Conservation (phyloP, 1,139 yeast genomes). For the Sugiyamaella novakii region DNA sequence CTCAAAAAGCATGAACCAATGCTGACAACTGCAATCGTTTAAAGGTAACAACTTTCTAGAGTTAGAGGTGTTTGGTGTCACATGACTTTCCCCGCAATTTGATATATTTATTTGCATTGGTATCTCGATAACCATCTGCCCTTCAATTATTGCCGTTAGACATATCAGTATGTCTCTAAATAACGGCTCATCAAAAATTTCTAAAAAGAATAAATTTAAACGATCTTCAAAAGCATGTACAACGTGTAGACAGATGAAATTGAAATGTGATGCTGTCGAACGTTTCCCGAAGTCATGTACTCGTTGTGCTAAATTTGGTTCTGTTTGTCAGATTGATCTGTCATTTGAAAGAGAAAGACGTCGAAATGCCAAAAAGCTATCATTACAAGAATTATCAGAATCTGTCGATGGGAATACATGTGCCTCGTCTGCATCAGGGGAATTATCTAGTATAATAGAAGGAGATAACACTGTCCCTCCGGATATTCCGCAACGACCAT, state of each 20-base stretch:
- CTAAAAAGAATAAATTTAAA: constrained; percentile 15
- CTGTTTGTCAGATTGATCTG: constrained; percentile 30
- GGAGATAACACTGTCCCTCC: no score
- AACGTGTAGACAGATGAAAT: constrained; percentile 31
- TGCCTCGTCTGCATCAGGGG: not conserved
- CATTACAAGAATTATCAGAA: not conserved
- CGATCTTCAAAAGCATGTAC: constrained; percentile 31
- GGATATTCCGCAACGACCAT: no score
- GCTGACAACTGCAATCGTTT: not conserved
- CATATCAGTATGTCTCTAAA: no score
- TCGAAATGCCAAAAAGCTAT: constrained; percentile 4
- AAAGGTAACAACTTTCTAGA: no score
- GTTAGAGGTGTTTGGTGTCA: no score
- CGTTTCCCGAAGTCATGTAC: constrained; percentile 31
- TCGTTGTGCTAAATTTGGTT: constrained; percentile 24
- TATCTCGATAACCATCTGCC: not conserved
- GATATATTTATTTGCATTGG: not conserved
- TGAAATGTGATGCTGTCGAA: constrained; percentile 31
- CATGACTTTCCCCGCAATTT: not conserved
- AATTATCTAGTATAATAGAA: not conserved
- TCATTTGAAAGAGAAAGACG: constrained; percentile 18
- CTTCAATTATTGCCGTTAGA: no score
- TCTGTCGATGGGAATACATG: not conserved
- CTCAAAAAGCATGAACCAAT: not conserved
- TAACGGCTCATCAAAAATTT: no score